Percentiles rank a stretch among this genome's conserved stretches.
These are phyloP conservation scores for Colletotrichum sp. DNA, from an alignment of 2,329 filamentous ascomycete species.

Conservation along the genomic window DNA sequence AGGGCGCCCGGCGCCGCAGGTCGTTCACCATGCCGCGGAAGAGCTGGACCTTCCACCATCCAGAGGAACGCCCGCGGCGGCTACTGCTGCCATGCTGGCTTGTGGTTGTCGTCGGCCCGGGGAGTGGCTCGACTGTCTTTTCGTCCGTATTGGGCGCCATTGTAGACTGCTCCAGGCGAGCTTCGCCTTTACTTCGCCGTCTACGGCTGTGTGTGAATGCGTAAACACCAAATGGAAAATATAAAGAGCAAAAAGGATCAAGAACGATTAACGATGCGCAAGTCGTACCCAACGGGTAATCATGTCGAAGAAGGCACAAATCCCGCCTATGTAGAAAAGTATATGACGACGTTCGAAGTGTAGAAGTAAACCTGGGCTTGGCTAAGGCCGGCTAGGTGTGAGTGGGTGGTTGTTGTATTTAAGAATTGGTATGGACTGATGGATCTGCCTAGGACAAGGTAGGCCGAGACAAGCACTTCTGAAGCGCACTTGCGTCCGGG, in stretches of 20 bases:
- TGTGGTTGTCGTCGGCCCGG: not conserved
- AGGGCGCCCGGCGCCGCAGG: slow-evolving; percentile 75
- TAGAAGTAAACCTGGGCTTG: not conserved
- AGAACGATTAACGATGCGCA: not conserved
- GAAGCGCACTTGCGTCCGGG: not conserved
- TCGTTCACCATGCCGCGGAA: slow-evolving; percentile 85
- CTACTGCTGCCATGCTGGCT: not conserved
- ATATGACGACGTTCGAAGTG: not conserved
- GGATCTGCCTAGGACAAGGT: not conserved
- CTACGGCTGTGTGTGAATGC: not conserved
- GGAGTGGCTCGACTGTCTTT: not conserved
- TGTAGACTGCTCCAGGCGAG: not conserved
- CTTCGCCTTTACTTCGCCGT: not conserved
- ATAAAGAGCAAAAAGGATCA: not conserved
- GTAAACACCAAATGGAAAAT: not conserved
- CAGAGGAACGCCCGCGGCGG: not conserved
- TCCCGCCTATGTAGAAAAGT: not conserved
- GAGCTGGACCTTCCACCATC: slow-evolving; percentile 77
- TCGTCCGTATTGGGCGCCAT: slow-evolving; percentile 4
- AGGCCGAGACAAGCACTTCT: not conserved
- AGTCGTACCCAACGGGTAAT: not conserved
- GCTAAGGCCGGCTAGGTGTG: not conserved
- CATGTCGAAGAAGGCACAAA: not conserved
- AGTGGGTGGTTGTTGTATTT: slow-evolving; percentile 7
- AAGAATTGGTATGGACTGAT: not conserved